Conservation (phyloP, 306 rosid genomes). For the Delonix regia region DNA sequence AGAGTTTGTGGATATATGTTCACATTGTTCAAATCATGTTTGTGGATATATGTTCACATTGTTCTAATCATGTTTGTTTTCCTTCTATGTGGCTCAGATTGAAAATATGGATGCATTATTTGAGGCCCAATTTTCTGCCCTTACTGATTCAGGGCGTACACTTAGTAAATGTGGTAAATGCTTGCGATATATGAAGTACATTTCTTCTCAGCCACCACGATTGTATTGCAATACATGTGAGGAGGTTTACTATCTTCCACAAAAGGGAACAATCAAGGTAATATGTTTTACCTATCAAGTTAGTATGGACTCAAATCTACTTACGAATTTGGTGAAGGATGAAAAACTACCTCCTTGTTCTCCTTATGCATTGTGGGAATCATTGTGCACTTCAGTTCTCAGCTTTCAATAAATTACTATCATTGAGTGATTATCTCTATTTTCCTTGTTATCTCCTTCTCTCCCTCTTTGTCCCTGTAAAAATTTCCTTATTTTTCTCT, state of each 20-base stretch:
- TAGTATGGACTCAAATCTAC: slow-evolving; percentile 16
- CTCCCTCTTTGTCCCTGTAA: neutral
- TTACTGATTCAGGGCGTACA: slow-evolving; percentile 76
- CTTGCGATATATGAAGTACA: slow-evolving; percentile 91
- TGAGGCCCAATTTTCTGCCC: slow-evolving; percentile 93
- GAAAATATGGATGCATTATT: slow-evolving; percentile 96
- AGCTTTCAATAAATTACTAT: slow-evolving; percentile 3
- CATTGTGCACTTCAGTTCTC: neutral
- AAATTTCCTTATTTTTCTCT: neutral
- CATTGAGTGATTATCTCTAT: neutral
- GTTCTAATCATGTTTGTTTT: slow-evolving; percentile 25
- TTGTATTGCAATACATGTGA: slow-evolving; percentile 82
- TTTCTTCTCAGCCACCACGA: slow-evolving; percentile 85
- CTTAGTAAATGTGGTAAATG: slow-evolving; percentile 96
- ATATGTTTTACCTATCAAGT: slow-evolving; percentile 26
- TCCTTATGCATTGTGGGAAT: neutral
- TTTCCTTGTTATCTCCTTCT: neutral
- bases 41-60: slow-evolving; percentile 28
- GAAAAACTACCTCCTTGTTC: neutral
- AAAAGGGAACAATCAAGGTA: slow-evolving; percentile 89
- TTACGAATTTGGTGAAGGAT: neutral
- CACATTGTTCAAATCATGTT: slow-evolving; percentile 23
- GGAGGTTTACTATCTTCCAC: slow-evolving; percentile 95
- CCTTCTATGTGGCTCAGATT: slow-evolving; percentile 63
- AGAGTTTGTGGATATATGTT: slow-evolving; percentile 29